These are phyloP conservation scores for Flaveria sonorensis DNA, from an alignment of 129 eudicot genomes.

Conservation along the genomic window DNA sequence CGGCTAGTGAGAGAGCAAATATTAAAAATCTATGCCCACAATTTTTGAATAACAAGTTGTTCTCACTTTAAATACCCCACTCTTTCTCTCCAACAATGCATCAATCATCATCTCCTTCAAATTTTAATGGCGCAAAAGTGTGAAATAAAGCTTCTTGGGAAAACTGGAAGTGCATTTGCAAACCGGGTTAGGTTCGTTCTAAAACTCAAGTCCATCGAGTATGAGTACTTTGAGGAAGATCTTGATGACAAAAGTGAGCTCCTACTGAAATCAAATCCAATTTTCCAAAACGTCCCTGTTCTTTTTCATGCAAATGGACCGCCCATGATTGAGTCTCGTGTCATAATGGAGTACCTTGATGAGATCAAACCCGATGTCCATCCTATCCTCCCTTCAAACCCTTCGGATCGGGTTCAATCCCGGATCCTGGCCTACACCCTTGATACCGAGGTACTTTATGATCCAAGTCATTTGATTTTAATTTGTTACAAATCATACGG, in stretches of 20 bases:
- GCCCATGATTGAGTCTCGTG: not conserved
- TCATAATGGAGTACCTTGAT: conserved; percentile 11
- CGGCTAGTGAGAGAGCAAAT: too few species aligned
- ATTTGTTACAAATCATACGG: not conserved
- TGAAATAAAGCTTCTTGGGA: conserved; percentile 1
- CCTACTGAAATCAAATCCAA: not conserved
- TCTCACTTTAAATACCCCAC: too few species aligned
- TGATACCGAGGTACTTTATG: not conserved
- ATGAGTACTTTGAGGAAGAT: not conserved
- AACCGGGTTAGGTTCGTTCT: not conserved
- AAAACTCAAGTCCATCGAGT: not conserved
- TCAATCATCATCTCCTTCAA: not conserved
- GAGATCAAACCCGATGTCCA: conserved; percentile 2
- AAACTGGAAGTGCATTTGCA: not conserved
- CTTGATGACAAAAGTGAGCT: not conserved
- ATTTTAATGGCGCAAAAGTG: conserved; percentile 1
- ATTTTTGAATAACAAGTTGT: too few species aligned
- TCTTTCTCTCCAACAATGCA: too few species aligned
- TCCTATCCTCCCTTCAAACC: not conserved
- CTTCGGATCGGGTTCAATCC: not conserved
- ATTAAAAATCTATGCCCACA: too few species aligned
- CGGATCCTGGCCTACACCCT: not conserved
- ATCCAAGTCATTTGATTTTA: not conserved
- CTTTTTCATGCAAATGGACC: not conserved
- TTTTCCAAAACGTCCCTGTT: not conserved